These are phyloP conservation scores for Tranzscheliella williamsii DNA, from an alignment of 1,284 basidiomycete species.

Conservation along the genomic window DNA sequence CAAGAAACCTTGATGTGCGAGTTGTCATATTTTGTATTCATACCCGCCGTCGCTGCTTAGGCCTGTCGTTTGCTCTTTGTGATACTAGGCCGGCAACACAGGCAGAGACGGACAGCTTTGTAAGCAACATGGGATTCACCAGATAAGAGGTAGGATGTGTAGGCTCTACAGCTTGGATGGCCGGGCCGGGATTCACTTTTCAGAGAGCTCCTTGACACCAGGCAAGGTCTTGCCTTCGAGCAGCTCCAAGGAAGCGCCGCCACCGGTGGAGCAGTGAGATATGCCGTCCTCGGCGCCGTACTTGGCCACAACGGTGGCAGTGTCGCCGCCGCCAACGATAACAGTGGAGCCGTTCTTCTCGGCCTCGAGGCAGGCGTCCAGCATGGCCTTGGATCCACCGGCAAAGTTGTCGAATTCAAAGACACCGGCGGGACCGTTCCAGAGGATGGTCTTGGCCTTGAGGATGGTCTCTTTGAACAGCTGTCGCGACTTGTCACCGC, in stretches of 20 bases:
- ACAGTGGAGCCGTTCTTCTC: constrained; percentile 84
- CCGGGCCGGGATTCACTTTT: constrained; percentile 37
- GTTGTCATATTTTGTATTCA: too few species aligned
- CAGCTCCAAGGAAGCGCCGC: constrained; percentile 78
- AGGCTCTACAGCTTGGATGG: too few species aligned
- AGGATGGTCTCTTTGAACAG: constrained; percentile 79
- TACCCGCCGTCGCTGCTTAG: too few species aligned
- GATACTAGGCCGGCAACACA: too few species aligned
- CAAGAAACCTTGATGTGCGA: constrained; percentile 35
- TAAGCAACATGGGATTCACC: too few species aligned
- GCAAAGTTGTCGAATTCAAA: constrained; percentile 96
- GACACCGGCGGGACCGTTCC: constrained; percentile 95
- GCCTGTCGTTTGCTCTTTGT: too few species aligned
- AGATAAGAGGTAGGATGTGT: too few species aligned
- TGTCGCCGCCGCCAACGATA: constrained; percentile 70
- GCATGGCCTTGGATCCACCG: constrained; percentile 78
- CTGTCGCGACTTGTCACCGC: constrained; percentile 71
- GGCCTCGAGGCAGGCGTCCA: constrained; percentile 85
- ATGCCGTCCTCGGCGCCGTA: constrained; percentile 77
- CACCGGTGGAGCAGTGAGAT: constrained; percentile 95
- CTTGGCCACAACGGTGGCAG: constrained; percentile 64
- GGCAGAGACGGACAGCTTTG: too few species aligned
- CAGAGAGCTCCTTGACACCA: constrained; percentile 47
- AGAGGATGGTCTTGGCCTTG: constrained; percentile 93
- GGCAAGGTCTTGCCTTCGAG: constrained; percentile 71